A percentile compares a stretch with the other conserved stretches of the same genome.
Conservation (phyloP, 257 asterid genomes). For the Paraleonurus japonicus region DNA sequence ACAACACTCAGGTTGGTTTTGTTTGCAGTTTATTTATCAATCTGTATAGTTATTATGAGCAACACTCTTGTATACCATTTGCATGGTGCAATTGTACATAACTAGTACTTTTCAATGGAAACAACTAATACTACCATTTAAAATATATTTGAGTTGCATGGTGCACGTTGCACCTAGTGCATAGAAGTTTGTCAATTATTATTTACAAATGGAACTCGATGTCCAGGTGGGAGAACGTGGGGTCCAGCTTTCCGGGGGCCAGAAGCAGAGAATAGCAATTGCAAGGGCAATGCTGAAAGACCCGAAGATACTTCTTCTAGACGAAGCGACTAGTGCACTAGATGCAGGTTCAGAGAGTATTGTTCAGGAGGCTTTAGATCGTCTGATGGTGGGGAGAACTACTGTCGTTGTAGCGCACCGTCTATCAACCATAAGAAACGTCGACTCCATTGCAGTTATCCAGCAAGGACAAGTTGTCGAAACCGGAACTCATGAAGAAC, state of each 20-base stretch:
- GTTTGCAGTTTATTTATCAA: neutral
- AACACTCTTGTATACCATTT: too few relatives aligned
- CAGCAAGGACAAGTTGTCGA: slow-evolving; percentile 97
- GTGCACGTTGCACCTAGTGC: too few relatives aligned
- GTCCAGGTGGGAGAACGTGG: slow-evolving; percentile 98
- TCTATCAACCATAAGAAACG: slow-evolving; percentile 83
- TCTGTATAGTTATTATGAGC: neutral
- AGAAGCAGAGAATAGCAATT: slow-evolving; percentile 91
- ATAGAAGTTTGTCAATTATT: neutral
- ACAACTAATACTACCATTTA: too few relatives aligned
- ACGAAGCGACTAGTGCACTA: slow-evolving; percentile 94
- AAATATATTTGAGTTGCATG: too few relatives aligned
- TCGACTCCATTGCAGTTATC: slow-evolving; percentile 86
- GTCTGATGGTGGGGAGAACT: slow-evolving; percentile 90
- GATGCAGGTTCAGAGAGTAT: slow-evolving; percentile 93
- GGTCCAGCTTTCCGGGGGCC: slow-evolving; percentile 91
- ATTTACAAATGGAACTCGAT: neutral
- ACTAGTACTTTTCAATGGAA: too few relatives aligned
- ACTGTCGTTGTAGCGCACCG: slow-evolving; percentile 96
- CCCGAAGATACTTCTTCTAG: slow-evolving; percentile 86
- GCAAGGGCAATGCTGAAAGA: slow-evolving; percentile 94
- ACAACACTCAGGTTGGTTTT: slow-evolving; percentile 74
- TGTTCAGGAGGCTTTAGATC: slow-evolving; percentile 91
- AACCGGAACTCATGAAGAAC: slow-evolving; percentile 93
- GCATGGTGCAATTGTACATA: too few relatives aligned